These are phyloP conservation scores for Globisporangium middletonii DNA, from an alignment of 352 stramenopile species.

Conservation along the genomic window DNA sequence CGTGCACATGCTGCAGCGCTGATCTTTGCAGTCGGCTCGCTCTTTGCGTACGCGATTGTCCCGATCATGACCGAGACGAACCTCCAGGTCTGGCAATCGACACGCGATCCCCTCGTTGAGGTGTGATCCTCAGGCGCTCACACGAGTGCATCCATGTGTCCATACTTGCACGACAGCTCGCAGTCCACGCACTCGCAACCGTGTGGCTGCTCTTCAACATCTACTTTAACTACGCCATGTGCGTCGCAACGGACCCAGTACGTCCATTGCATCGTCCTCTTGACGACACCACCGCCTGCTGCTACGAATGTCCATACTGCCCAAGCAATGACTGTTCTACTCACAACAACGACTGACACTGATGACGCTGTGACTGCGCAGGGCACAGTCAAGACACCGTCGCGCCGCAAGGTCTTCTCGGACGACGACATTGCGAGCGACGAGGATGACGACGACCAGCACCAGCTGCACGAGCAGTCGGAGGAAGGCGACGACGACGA, in stretches of 20 bases:
- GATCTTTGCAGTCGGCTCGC: conserved; percentile 32
- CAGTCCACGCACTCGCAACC: conserved; percentile 22
- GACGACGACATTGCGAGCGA: conserved; percentile 17
- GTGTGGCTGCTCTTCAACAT: conserved; percentile 53
- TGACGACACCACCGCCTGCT: conserved; percentile 1
- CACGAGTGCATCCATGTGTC: neutral
- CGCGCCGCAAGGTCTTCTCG: neutral
- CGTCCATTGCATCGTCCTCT: neutral
- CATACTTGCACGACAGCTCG: conserved; percentile 18
- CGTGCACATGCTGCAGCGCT: conserved; percentile 15
- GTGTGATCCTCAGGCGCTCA: neutral
- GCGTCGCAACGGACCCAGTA: conserved; percentile 53
- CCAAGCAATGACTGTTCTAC: neutral
- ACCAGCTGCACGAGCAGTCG: neutral
- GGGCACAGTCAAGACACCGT: conserved; percentile 3
- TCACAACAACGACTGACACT: conserved; percentile 16
- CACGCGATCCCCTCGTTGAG: neutral
- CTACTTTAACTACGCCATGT: conserved; percentile 74
- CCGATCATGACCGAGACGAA: conserved; percentile 36
- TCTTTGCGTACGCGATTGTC: conserved; percentile 49
- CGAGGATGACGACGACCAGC: conserved; percentile 9
- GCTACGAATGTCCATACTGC: no score
- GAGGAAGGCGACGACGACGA: conserved; percentile 1
- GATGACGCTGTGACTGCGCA: conserved; percentile 15
- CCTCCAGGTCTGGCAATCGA: conserved; percentile 18